Base-by-base conservation (phyloP, 2,329 filamentous ascomycete species). In the Hortaea werneckii region DNA sequence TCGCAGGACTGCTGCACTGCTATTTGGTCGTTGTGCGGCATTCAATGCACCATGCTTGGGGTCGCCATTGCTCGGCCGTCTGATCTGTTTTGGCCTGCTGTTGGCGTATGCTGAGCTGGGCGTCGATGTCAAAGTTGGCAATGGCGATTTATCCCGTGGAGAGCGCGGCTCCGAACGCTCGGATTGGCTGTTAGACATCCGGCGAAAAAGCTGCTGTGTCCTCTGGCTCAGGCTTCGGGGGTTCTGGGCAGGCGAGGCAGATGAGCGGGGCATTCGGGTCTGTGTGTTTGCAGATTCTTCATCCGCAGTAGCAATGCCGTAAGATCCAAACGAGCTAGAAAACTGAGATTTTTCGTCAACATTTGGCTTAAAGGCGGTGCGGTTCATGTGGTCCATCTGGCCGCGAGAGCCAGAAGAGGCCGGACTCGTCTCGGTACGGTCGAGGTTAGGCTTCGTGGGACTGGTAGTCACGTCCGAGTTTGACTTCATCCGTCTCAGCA, bases 151-250 rank as follows among this genome's bases (percentile, higher is more conserved):
- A 27, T 53, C 50, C 5, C 48, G 45, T 13, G 42, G 41, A 11
- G 41, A 44, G 8, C 42, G 44, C 2, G 45, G 40, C 37, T 45
- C 41, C 8, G 43, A 39, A 37, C 29, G 41, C 37, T 47, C 46
- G 11, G 45, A 13, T 11, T 53, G 47, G 20, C 51, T 58, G 44
- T 55, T 60, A 45, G 55, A 62, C 46, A 61, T 54, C 20, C 62
- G 60, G 32, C 61, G 54, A 49, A 65, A 57, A 41, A 65, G 52
- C 29, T 48, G 51, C 32, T 58, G 59, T 9, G 59, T 59, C 43
- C 54, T 58, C 44, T 63, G 61, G 30, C 52, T 47, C 3, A 62
- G 45, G 9, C 52, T 54, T 13, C 52, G 50, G 11, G 48, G 45
- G 9, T 52, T 54, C 13, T 52, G 50, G 11, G 48, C 55, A 35